These are phyloP conservation scores for Metschnikowia cerradonensis DNA, from an alignment of 805 yeast species.

Conservation along the genomic window DNA sequence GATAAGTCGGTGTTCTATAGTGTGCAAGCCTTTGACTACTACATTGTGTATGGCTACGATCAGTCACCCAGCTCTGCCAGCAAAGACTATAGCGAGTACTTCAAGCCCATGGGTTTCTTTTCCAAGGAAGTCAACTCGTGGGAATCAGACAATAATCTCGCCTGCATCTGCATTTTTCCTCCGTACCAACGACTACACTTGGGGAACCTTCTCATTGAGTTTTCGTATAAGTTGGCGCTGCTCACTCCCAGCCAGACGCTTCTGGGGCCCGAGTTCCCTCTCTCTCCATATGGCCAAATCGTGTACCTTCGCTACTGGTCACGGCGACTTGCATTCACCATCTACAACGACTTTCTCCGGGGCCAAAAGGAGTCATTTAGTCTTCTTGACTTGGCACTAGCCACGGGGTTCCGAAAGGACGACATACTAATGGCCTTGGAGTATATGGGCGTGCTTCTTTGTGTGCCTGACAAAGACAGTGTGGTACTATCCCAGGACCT, in stretches of 20 bases:
- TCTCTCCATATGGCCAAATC: conserved; percentile 74
- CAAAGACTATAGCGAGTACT: background rate
- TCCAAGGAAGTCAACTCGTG: conserved; percentile 80
- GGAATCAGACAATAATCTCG: conserved; percentile 74
- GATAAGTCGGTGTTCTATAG: conserved; percentile 84
- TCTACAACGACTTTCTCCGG: conserved; percentile 13
- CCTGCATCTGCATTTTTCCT: conserved; percentile 88
- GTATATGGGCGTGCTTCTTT: conserved; percentile 39
- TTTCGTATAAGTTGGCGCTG: conserved; percentile 71
- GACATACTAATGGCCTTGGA: conserved; percentile 60
- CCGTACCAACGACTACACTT: conserved; percentile 79
- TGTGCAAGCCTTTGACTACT: conserved; percentile 77
- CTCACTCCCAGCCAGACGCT: conserved; percentile 49
- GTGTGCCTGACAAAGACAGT: conserved; percentile 2
- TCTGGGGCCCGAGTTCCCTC: conserved; percentile 91
- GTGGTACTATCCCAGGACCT: conserved; percentile 20
- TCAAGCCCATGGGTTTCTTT: conserved; percentile 69
- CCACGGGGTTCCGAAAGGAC: conserved; percentile 60
- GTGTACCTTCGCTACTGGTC: conserved; percentile 80
- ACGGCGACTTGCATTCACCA: conserved; percentile 27
- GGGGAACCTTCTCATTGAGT: conserved; percentile 78
- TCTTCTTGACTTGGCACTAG: conserved; percentile 46
- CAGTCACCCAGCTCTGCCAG: background rate
- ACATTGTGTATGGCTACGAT: conserved; percentile 57
- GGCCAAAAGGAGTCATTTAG: conserved; percentile 25